phyloP scores from a whole-genome alignment of 495 filamentous ascomycete genomes.

The Trichoderma gamsii region DNA sequence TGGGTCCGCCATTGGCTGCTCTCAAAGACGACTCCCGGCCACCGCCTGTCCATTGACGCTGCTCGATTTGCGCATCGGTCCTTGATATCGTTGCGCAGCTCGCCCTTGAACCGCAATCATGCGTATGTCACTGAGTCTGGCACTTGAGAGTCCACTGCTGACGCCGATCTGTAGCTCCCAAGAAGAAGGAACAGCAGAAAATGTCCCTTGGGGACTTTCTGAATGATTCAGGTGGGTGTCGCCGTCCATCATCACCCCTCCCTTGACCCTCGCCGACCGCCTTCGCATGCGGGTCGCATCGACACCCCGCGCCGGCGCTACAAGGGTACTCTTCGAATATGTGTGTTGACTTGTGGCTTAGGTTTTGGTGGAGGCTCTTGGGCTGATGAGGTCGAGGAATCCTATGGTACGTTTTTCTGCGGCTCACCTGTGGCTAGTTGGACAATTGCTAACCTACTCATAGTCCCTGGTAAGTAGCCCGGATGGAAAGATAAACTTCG shows the following conservation, averaged over 20 bases:
- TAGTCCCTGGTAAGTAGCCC: neutral
- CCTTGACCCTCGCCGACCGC: constrained; percentile 22
- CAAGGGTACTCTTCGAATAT: neutral
- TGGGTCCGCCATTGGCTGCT: constrained; percentile 1
- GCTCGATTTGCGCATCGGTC: constrained; percentile 39
- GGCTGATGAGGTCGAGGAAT: constrained; percentile 97
- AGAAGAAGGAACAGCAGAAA: constrained; percentile 80
- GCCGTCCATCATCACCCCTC: constrained; percentile 13
- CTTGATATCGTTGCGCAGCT: constrained; percentile 34
- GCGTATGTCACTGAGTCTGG: constrained; percentile 54
- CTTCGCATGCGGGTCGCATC: constrained; percentile 6
- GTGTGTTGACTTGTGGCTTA: neutral
- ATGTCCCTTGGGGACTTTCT: constrained; percentile 91
- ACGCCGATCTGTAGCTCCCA: constrained; percentile 63
- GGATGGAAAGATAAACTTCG: neutral
- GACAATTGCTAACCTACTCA: neutral
- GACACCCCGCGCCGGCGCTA: constrained; percentile 9
- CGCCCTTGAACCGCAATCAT: constrained; percentile 67
- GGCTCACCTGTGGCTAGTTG: neutral
- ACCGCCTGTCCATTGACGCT: constrained; percentile 18
- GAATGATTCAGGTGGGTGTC: constrained; percentile 70
- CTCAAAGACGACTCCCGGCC: constrained; percentile 15
- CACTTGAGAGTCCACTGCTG: constrained; percentile 26
- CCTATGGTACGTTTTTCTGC: constrained; percentile 48
- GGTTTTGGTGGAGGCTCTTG: constrained; percentile 60